Base-by-base conservation (phyloP, 441 rosid species). In the Bocquillonia castaneifolia region DNA sequence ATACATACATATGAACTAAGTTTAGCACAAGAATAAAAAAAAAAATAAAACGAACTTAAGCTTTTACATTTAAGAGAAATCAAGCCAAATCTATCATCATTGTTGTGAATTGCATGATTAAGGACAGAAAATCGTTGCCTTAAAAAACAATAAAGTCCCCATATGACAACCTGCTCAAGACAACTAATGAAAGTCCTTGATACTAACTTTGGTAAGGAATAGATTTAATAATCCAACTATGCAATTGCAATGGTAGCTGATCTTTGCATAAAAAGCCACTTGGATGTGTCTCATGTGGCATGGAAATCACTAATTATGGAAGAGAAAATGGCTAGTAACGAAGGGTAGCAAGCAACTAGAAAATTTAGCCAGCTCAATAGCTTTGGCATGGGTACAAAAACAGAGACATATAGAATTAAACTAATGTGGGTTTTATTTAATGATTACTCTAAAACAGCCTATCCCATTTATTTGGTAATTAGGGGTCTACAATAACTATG, bases 341-440 rank as follows among this genome's bases (percentile, higher is more conserved):
- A 50, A 50, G 54, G 54, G 28, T 7, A 50, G 28, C 7, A n/a
- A 20, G 74, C n/a, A n/a, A n/a, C n/a, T n/a, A n/a, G 58, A 72
- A 73, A 59, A 74, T 69, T 45, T 60, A 76, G 80, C 72, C 82
- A 79, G 79, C 83, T 78, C 80, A 63, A 74, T 63, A 59, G 55
- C 70, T 65, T 77, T 77, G 79, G 80, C 72, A 64, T 48, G 58
- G 56, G 60, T 66, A 74, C 75, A 40, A 17, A 62, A 32, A 14
- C 28, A 58, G 72, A 44, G 70, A 69, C 75, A 76, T 60, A 37
- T 66, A 51, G 58, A 39, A 73, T 66, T 68, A 66, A 69, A 45
- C 40, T 62, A 29, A 29, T 20, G 15, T 25, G 48, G 17, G 47
- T 64, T 37, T 52, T 64, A 18, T 65, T 58, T 40, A 59, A 31